phyloP scores from a whole-genome alignment of 2,329 filamentous ascomycete species.

The Alternaria triticina region DNA sequence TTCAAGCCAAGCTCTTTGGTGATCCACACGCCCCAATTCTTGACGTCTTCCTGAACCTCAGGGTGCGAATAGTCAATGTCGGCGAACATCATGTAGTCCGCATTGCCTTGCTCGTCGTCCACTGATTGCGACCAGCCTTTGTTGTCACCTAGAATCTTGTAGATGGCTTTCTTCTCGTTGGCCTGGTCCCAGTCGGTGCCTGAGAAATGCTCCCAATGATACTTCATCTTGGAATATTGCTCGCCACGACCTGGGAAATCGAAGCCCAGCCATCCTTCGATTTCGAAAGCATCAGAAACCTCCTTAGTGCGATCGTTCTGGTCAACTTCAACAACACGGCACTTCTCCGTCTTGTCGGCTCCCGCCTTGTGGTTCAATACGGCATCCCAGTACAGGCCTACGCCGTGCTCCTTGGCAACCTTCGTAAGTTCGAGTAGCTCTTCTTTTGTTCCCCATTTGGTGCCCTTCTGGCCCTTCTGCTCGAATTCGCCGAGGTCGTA shows the following conservation, averaged over 20 bases:
- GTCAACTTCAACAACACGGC: constrained; percentile 69
- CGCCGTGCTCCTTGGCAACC: constrained; percentile 58
- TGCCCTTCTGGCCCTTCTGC: constrained; percentile 67
- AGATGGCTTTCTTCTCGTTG: constrained; percentile 66
- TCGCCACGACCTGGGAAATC: constrained; percentile 67
- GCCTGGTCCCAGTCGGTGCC: constrained; percentile 70
- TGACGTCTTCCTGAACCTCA: constrained; percentile 69
- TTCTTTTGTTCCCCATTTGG: constrained; percentile 72
- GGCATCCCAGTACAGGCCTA: constrained; percentile 71
- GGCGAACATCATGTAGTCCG: constrained; percentile 74
- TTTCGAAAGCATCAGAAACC: constrained; percentile 63
- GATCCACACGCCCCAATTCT: constrained; percentile 72
- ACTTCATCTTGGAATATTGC: constrained; percentile 67
- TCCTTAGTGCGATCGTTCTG: constrained; percentile 62
- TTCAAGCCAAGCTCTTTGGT: constrained; percentile 64
- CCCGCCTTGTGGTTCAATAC: constrained; percentile 76
- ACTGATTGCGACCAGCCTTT: constrained; percentile 70
- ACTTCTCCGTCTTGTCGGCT: constrained; percentile 69
- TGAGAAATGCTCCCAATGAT: constrained; percentile 71
- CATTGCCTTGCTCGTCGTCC: constrained; percentile 69
- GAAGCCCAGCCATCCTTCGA: constrained; percentile 72
- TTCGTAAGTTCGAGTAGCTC: constrained; percentile 63
- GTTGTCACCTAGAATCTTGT: constrained; percentile 67
- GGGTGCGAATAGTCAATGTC: constrained; percentile 67
- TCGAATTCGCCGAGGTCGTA: constrained; percentile 76